Base-by-base conservation (phyloP, 192 early-diverging fungal genomes). In the Cetraspora pellucida region DNA sequence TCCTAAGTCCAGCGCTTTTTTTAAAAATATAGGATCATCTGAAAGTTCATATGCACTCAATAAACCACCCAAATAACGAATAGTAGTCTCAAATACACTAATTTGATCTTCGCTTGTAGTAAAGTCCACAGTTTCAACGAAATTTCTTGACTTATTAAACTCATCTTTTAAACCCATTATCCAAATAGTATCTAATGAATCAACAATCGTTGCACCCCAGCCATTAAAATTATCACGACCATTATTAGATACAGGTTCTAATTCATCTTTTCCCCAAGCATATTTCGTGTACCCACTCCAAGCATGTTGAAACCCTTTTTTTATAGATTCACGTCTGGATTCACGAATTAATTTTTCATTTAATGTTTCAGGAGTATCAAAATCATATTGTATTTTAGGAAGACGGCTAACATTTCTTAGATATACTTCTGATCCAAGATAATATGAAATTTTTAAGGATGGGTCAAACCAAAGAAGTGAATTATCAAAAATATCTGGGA, bases 1-100 rank as follows among this genome's bases (percentile, higher is more conserved):
- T 45, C 87, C 93, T 19, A 96, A 79, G 43, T 94, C 85, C 16
- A 86, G 81, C 0, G 93, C 91, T 82, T 94, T 93, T 16, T 85
- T 75, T 55, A 97, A 78, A 77, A 93, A 85, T 27, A 89, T 72
- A 16, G 68, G 67, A 55, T 97, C 94, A 49, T 84, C 81, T 31
- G 92, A 91, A 68, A 97, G 81, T 72, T 97, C 94, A 72, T 96
- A 95, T 7, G 95, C 93, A 19, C 89, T 87, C 45, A 97, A 81
- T 68, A 97, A 79, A 11, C 95, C 95, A 31, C 91, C 95, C 3
- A 84, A 65, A 69, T 84, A 84, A 1, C 95, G 89, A 44, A 97
- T 97, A 65, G 91, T 81, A 30, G 92, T 94, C 79, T 97, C 95
- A 82, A 97, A 97, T 72, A 95, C 87, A 44, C 87, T 89, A 45